These are phyloP conservation scores for Candida smagusa DNA, from an alignment of 1,139 yeast genomes.

Conservation along the genomic window DNA sequence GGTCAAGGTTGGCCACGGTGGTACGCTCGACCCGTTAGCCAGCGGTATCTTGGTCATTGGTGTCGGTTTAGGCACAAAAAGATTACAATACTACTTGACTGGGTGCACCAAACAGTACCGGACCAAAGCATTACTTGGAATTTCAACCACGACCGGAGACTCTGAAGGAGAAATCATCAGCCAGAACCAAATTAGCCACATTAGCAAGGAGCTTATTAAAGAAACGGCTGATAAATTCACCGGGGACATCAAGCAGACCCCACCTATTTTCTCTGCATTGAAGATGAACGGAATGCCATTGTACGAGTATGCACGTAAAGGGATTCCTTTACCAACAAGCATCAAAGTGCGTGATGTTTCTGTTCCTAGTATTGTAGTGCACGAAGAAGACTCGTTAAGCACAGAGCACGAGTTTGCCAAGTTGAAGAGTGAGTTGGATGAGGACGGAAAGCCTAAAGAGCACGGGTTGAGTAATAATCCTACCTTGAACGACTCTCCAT, in stretches of 20 bases:
- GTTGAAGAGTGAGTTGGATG: conserved; percentile 50
- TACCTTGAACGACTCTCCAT: conserved; percentile 59
- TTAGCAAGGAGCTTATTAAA: conserved; percentile 53
- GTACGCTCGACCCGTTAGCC: conserved; percentile 93
- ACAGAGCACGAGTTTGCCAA: conserved; percentile 55
- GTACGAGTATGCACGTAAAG: conserved; percentile 91
- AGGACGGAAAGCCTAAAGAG: conserved; percentile 48
- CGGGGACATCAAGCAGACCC: conserved; percentile 83
- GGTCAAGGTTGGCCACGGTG: conserved; percentile 96
- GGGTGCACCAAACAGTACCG: conserved; percentile 78
- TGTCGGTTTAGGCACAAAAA: conserved; percentile 84
- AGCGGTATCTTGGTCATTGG: conserved; percentile 92
- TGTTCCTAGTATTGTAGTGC: conserved; percentile 53
- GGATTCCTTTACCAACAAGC: conserved; percentile 76
- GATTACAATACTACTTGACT: conserved; percentile 64
- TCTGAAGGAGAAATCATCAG: conserved; percentile 79
- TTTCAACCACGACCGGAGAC: conserved; percentile 92
- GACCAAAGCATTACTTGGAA: conserved; percentile 82
- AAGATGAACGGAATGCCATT: conserved; percentile 93
- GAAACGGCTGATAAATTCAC: conserved; percentile 58
- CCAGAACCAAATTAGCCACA: conserved; percentile 53
- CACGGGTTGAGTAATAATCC: conserved; percentile 51
- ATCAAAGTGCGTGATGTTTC: conserved; percentile 75
- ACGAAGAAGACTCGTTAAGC: conserved; percentile 49
- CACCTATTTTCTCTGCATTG: conserved; percentile 92